Percentiles rank a stretch among this genome's conserved stretches.
Evolutionary conservation across 495 filamentous ascomycete genomes (phyloP).

Genomic region (Letharia columbiana): DNA sequence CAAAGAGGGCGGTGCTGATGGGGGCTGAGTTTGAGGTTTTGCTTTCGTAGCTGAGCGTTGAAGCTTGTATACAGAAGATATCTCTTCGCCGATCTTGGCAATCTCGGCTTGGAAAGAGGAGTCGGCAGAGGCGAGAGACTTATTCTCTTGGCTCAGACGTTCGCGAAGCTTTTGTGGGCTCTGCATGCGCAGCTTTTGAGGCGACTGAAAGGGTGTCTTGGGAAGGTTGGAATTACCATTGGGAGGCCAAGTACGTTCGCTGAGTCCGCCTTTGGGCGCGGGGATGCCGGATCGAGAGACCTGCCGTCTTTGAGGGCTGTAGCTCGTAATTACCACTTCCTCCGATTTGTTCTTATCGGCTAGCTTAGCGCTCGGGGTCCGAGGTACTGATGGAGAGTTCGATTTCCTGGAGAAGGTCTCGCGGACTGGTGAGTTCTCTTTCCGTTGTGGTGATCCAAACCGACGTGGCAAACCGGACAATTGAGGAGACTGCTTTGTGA

Average conservation of each 20-base stretch:
- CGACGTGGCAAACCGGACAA: conserved; percentile 19
- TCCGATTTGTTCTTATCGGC: conserved; percentile 34
- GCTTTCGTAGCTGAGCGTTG: conserved; percentile 19
- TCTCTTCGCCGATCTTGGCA: conserved; percentile 71
- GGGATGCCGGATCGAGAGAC: conserved; percentile 46
- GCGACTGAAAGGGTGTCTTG: conserved; percentile 32
- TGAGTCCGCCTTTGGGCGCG: conserved; percentile 39
- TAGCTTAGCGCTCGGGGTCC: conserved; percentile 28
- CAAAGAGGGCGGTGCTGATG: conserved; percentile 9
- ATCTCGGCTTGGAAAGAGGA: conserved; percentile 65
- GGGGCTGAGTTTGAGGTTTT: conserved; percentile 14
- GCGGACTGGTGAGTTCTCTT: conserved; percentile 22
- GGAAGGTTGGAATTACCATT: conserved; percentile 30
- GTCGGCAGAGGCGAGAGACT: conserved; percentile 58
- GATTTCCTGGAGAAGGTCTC: conserved; percentile 2
- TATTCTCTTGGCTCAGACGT: conserved; percentile 73
- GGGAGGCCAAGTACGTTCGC: conserved; percentile 42
- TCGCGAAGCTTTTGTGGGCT: conserved; percentile 89
- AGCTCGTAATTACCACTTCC: conserved; percentile 35
- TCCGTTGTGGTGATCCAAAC: conserved; percentile 19
- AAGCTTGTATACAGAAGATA: conserved; percentile 50
- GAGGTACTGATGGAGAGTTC: conserved; percentile 12
- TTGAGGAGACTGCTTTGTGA: conserved; percentile 18
- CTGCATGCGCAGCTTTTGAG: conserved; percentile 72
- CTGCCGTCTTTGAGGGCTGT: conserved; percentile 40